Conservation (phyloP, 176 grass and related monocot genomes). For the Calamus simplicifolius region DNA sequence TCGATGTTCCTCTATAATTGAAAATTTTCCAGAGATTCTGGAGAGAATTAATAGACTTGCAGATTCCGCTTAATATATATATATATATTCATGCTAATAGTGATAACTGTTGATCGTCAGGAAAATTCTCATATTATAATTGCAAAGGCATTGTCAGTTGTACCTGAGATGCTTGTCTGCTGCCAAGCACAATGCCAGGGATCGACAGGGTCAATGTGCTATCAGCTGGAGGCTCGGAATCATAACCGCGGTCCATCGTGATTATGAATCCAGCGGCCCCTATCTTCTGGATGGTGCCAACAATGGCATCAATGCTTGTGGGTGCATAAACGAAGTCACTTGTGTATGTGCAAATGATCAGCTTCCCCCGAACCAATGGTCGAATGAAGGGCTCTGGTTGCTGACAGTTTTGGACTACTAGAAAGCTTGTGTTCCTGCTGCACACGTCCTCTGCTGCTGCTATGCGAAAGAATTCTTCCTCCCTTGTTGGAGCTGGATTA, state of each 20-base stretch:
- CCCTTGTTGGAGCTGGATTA: constrained; percentile 53
- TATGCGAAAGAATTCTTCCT: constrained; percentile 44
- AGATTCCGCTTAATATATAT: too few relatives aligned
- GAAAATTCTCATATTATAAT: too few relatives aligned
- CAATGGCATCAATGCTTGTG: constrained; percentile 9
- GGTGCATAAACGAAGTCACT: constrained; percentile 23
- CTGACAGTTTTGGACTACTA: constrained; percentile 15
- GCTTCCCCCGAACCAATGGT: constrained; percentile 58
- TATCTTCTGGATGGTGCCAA: constrained; percentile 44
- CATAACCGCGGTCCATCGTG: constrained; percentile 15
- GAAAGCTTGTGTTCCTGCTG: constrained; percentile 16
- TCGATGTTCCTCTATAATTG: too few relatives aligned
- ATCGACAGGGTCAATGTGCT: constrained; percentile 29
- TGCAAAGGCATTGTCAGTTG: too few relatives aligned
- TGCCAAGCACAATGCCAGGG: constrained; percentile 47
- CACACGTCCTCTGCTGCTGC: constrained; percentile 49
- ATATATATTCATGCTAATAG: too few relatives aligned
- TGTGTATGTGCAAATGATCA: constrained; percentile 48
- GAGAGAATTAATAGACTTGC: too few relatives aligned
- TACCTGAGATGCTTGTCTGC: constrained; percentile 26
- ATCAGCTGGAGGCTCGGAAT: constrained; percentile 32
- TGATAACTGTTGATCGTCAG: too few relatives aligned
- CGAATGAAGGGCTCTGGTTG: constrained; percentile 30
- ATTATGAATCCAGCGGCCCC: constrained; percentile 58
- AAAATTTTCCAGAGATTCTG: too few relatives aligned